These are phyloP conservation scores for Pharnaceum exiguum DNA, from an alignment of 148 eudicot genomes.

Conservation along the genomic window DNA sequence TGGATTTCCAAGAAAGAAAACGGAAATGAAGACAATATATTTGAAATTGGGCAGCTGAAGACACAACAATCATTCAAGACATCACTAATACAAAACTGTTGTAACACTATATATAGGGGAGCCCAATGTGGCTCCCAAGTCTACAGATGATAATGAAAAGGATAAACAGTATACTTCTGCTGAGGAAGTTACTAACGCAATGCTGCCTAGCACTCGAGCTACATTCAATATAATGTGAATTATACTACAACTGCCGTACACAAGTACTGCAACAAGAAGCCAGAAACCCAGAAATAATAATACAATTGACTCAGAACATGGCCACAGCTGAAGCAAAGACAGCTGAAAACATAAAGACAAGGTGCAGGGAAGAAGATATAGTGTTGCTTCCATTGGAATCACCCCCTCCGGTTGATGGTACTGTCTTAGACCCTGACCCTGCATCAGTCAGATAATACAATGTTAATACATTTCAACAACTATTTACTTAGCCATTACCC, in stretches of 20 bases:
- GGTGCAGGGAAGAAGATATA: conserved; percentile 15
- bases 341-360: conserved; percentile 18
- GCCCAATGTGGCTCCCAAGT: conserved; percentile 3
- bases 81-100: background rate
- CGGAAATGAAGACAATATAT: background rate
- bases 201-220: too few relatives aligned
- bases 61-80: background rate
- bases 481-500: too few relatives aligned
- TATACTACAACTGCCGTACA: background rate
- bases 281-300: conserved; percentile 5
- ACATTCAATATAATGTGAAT: conserved; percentile 10
- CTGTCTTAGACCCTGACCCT: conserved; percentile 25
- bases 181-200: too few relatives aligned
- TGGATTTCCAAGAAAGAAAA: too few relatives aligned
- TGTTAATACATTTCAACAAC: conserved; percentile 1
- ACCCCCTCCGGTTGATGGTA: conserved; percentile 20
- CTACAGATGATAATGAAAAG: too few relatives aligned
- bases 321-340: conserved; percentile 21
- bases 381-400: conserved; percentile 26
- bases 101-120: conserved; percentile 8
- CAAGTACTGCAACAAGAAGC: background rate
- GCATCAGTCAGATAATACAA: background rate
- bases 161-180: too few relatives aligned
- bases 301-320: conserved; percentile 24
- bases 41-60: too few relatives aligned